Percentiles rank a stretch among this genome's conserved stretches.
Evolutionary conservation across 2,329 filamentous ascomycete species (phyloP).

Genomic region (Pseudocercospora musae): DNA sequence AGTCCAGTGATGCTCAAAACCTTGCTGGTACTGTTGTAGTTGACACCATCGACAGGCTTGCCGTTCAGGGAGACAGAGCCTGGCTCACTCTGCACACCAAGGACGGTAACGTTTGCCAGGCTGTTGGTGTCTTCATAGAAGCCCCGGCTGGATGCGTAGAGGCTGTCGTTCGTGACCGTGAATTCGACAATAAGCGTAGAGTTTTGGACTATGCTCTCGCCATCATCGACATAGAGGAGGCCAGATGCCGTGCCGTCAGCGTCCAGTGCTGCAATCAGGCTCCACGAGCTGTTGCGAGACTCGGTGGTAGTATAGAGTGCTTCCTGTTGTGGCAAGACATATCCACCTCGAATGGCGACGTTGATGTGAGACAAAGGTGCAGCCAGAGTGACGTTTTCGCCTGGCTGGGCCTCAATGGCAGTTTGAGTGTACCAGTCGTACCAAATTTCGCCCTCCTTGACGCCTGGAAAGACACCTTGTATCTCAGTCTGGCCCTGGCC

Average conservation of each 20-base stretch:
- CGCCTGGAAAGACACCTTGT: slow-evolving; percentile 66
- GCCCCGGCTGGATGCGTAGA: slow-evolving; percentile 52
- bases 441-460: slow-evolving; percentile 60
- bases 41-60: slow-evolving; percentile 43
- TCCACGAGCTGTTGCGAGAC: slow-evolving; percentile 63
- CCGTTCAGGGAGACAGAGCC: slow-evolving; percentile 55
- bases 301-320: slow-evolving; percentile 64
- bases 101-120: slow-evolving; percentile 60
- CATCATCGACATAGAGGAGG: slow-evolving; percentile 70
- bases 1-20: slow-evolving; percentile 53
- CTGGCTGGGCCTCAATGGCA: slow-evolving; percentile 50
- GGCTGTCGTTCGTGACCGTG: slow-evolving; percentile 42
- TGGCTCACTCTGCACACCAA: slow-evolving; percentile 51
- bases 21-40: slow-evolving; percentile 49
- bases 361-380: slow-evolving; percentile 68
- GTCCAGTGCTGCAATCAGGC: slow-evolving; percentile 61
- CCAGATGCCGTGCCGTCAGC: slow-evolving; percentile 56
- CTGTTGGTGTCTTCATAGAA: slow-evolving; percentile 55
- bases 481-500: slow-evolving; percentile 60
- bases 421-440: slow-evolving; percentile 77
- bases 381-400: slow-evolving; percentile 58
- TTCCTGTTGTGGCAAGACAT: slow-evolving; percentile 65
- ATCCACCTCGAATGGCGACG: slow-evolving; percentile 66
- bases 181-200: slow-evolving; percentile 53
- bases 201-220: slow-evolving; percentile 60